Percentiles rank a stretch among this genome's conserved stretches.
These are phyloP conservation scores for Flammula alnicola DNA, from an alignment of 1,284 basidiomycete species.

Conservation along the genomic window DNA sequence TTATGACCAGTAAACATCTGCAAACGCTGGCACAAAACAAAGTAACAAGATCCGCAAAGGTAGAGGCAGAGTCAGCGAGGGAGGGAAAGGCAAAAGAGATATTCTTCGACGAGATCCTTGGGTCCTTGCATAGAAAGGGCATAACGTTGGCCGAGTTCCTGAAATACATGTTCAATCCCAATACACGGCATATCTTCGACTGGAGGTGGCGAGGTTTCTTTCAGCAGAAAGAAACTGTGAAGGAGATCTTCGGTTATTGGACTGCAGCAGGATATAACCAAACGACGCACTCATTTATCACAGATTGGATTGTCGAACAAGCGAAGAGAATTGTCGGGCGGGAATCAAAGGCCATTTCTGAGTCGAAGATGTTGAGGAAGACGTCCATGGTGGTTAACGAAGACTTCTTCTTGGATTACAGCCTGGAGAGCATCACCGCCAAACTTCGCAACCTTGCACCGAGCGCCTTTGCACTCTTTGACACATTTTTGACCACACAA, in stretches of 20 bases:
- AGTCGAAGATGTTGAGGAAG: not conserved
- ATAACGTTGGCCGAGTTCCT: too few relatives aligned
- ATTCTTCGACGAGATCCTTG: too few relatives aligned
- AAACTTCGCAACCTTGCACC: not conserved
- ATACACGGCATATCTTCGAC: too few relatives aligned
- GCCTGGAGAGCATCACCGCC: not conserved
- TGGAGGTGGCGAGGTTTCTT: too few relatives aligned
- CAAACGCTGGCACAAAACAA: too few relatives aligned
- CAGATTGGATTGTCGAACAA: slow-evolving; percentile 5
- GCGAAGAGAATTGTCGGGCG: not conserved
- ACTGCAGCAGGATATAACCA: slow-evolving; percentile 1
- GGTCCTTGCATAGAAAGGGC: too few relatives aligned
- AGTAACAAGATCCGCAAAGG: too few relatives aligned
- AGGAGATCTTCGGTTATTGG: slow-evolving; percentile 13
- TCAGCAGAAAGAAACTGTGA: too few relatives aligned
- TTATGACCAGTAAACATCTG: too few relatives aligned
- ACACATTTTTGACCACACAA: not conserved
- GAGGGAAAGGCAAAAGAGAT: too few relatives aligned
- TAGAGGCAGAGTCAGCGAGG: too few relatives aligned
- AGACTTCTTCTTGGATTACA: slow-evolving; percentile 8
- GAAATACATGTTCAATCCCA: too few relatives aligned
- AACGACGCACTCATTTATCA: not conserved
- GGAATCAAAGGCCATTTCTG: not conserved
- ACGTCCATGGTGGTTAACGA: slow-evolving; percentile 3
- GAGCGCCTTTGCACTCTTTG: not conserved